Base-by-base conservation (phyloP, 1,139 yeast species). In the Nematodospora anomalae region DNA sequence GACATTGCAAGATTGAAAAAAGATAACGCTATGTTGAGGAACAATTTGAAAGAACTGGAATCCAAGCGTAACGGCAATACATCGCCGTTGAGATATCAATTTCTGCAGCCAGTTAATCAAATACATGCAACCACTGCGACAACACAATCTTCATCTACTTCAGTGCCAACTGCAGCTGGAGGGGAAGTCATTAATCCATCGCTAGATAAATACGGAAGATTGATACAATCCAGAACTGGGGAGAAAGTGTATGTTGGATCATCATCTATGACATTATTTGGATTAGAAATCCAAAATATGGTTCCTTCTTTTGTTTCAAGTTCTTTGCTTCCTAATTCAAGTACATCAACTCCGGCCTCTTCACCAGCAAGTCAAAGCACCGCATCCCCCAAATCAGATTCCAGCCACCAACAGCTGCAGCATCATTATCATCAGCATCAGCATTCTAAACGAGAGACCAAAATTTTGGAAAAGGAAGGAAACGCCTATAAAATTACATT, bases 261-360 rank as follows among this genome's bases (percentile, higher is more conserved):
- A 1, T 82, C 90, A 0, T 82, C 90, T 1, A 83, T 84, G 90
- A 83, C 94, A 0, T 59, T 83, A 18, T 83, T 83, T 54, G 90
- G 90, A 3, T 62, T 83, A 41, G 92, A 83, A 46, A 83, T 84
- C 37, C 87, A 83, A 52, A 77, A 80, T 40, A 66, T 76, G 69
- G 75, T 76, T 3, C 75, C 75, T 0, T 47, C 63, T 2, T 50
- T 52, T 35, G 51, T 46, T 2, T 45, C 63, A 2, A 46, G 52
- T 3, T 32, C 54, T 1, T 41, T 52, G 16, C 42, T 56, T 36
- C 40, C 52, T 4, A 44, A 42, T 22, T 33, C 45, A 2, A 33
- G 41, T 30, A 16, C 33, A 13, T 40, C 42, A 3, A 39, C 51
- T 3, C 51, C 53, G 3, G 32, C 40, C 7, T 36, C 46, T 5